Base-by-base conservation (phyloP, 495 filamentous ascomycete species). In the Amorphotheca resinae region DNA sequence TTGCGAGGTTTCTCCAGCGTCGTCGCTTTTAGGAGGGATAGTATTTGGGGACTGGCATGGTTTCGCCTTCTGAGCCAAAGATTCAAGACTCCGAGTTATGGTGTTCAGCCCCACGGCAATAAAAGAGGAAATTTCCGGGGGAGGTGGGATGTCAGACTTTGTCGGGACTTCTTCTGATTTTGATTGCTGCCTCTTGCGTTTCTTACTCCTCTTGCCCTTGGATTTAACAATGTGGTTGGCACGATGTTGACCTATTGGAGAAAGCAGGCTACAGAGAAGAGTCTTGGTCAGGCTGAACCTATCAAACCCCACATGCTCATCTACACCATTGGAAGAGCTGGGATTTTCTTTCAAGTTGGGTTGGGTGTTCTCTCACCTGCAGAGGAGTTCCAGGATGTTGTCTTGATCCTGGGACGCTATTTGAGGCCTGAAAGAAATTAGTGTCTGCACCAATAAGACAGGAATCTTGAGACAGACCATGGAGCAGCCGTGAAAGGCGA, bases 81-180 rank as follows among this genome's bases (percentile, higher is more conserved):
- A 34, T 46, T 76, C 67, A 1, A 84, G 64, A 41, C 57, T 60
- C n/a, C 69, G 65, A 11, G 68, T 74, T 34, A 79, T 67, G 37
- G 56, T 59, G 44, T 75, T 67, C 36, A 83, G 60, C 15, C 80
- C 79, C 28, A 82, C 54, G 4, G 75, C 70, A 30, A 83, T 42
- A 48, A 70, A 63, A 7, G 59, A 49, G n/a, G 59, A 50, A 8
- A 80, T 45, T 20, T 70, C 67, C 15, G 73, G 75, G 17, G 44
- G 41, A 17, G 70, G 62, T 28, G 66, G 15, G 35, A 17, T 42
- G 42, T 22, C 3, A 38, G 38, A 31, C 33, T 20, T n/a, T 48
- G 20, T 33, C 42, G 33, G 15, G n/a, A 17, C 8, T 34, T 47
- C 22, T 14, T 49, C 35, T 15, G 36, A 32, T 22, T 50, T 44